Base-by-base conservation (phyloP, 805 yeast genomes). In the Candida xyloterini region DNA sequence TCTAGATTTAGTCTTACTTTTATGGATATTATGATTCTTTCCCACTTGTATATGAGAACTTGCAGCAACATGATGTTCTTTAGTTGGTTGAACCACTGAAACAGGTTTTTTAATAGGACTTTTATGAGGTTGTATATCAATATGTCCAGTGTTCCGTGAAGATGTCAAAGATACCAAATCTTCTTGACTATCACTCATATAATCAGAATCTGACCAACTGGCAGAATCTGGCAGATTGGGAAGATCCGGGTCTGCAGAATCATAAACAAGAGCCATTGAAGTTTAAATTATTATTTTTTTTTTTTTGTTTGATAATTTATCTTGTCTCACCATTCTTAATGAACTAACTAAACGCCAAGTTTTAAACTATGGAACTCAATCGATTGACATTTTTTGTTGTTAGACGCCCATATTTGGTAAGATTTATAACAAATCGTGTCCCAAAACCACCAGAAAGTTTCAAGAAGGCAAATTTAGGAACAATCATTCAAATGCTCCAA, bases 381-480 rank as follows among this genome's bases (percentile, higher is more conserved):
- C 20, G 15, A n/a, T n/a, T 26, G 23, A 14, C 33, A 41, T 14
- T 66, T 70, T 50, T 34, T 50, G 22, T 44, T 61, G 30, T 23
- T 23, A 23, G n/a, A 23, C 25, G 25, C n/a, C 25, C 25, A 11
- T 4, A 11, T 5, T 23, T 23, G 5, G 25, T 23, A 9, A 23
- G 25, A 23, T 23, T 23, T 11, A 23, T 23, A 11, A 4, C 25
- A 3, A 11, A 18, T 18, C 20, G 6, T 18, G 20, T 6, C 6
- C 6, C 20, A 4, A 18, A 18, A 18, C 20, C n/a, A 9, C 25
- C 25, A 23, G n/a, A 23, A 10, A 23, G 7, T 11, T 23, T 4
- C 5, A 23, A 23, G 10, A 66, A 65, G 50, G 70, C 78, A 9
- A 81, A 81, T 51, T 55, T 81, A 20, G 86, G 85, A 7, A 44